These are phyloP conservation scores for Suhomyces kunorum DNA, from an alignment of 1,139 yeast species.

Conservation along the genomic window DNA sequence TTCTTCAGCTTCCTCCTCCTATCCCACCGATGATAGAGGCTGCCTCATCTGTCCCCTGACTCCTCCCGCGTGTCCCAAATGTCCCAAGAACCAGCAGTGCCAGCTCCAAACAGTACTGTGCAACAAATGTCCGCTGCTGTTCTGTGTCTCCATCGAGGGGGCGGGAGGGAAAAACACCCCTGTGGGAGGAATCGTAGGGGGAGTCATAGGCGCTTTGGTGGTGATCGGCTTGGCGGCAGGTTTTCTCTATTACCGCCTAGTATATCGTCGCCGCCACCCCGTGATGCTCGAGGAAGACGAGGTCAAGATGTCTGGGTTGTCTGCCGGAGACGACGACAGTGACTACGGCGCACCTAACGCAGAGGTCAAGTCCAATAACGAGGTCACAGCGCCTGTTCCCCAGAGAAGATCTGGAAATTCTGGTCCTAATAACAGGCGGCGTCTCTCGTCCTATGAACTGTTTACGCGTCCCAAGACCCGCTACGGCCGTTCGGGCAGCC, in stretches of 20 bases:
- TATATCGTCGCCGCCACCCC: constrained; percentile 24
- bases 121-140: constrained; percentile 53
- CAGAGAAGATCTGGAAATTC: constrained; percentile 9
- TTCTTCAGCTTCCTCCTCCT: constrained; percentile 9
- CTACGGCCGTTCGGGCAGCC: constrained; percentile 14
- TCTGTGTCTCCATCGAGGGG: constrained; percentile 41
- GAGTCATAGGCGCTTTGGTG: constrained; percentile 54
- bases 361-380: constrained; percentile 5
- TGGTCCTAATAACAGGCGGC: constrained; percentile 21
- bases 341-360: constrained; percentile 11
- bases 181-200: constrained; percentile 65
- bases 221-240: constrained; percentile 37
- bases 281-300: constrained; percentile 20
- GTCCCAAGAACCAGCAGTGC: constrained; percentile 56
- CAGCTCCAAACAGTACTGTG: constrained; percentile 51
- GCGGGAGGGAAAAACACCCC: constrained; percentile 19
- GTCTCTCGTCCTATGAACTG: constrained; percentile 48
- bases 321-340: constrained; percentile 13
- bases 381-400: constrained; percentile 10
- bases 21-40: constrained; percentile 24
- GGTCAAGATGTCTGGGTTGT: constrained; percentile 17
- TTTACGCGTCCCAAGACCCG: constrained; percentile 43
- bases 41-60: constrained; percentile 54
- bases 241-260: constrained; percentile 31
- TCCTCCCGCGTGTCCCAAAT: constrained; percentile 51